These are phyloP conservation scores for Podaxis sp. DNA, from an alignment of 768 basidiomycete species.

Conservation along the genomic window DNA sequence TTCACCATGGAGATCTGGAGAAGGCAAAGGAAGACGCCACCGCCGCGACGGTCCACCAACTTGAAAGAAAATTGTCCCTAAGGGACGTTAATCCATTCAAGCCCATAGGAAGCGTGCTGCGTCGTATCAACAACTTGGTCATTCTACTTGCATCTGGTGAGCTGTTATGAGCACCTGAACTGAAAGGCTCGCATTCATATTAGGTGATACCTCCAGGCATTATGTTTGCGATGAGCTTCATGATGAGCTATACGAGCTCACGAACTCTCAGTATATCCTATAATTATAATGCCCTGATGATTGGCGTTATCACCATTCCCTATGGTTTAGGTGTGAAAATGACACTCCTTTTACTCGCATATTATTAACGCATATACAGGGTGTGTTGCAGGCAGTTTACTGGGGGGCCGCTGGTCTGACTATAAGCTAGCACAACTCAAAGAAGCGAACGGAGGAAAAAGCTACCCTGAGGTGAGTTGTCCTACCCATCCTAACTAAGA, in stretches of 20 bases:
- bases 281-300: conserved; percentile 62
- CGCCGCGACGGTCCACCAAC: conserved; percentile 17
- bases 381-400: conserved; percentile 38
- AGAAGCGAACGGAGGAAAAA: conserved; percentile 37
- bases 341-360: background rate
- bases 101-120: conserved; percentile 58
- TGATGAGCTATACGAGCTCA: conserved; percentile 72
- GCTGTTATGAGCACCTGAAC: conserved; percentile 18
- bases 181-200: background rate
- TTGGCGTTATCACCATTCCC: conserved; percentile 75
- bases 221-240: conserved; percentile 70
- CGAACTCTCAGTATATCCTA: conserved; percentile 68
- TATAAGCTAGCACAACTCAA: conserved; percentile 36
- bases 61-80: conserved; percentile 51
- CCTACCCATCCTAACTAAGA: background rate
- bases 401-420: conserved; percentile 49
- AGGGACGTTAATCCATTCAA: conserved; percentile 75
- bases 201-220: conserved; percentile 43
- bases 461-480: conserved; percentile 63
- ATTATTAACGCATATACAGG: conserved; percentile 25
- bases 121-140: conserved; percentile 63
- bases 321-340: conserved; percentile 61
- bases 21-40: conserved; percentile 21
- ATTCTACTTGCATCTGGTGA: conserved; percentile 67
- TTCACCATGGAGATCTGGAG: conserved; percentile 21